These are phyloP conservation scores for Cladorrhinum samala DNA, from an alignment of 495 filamentous ascomycete genomes.

Conservation along the genomic window DNA sequence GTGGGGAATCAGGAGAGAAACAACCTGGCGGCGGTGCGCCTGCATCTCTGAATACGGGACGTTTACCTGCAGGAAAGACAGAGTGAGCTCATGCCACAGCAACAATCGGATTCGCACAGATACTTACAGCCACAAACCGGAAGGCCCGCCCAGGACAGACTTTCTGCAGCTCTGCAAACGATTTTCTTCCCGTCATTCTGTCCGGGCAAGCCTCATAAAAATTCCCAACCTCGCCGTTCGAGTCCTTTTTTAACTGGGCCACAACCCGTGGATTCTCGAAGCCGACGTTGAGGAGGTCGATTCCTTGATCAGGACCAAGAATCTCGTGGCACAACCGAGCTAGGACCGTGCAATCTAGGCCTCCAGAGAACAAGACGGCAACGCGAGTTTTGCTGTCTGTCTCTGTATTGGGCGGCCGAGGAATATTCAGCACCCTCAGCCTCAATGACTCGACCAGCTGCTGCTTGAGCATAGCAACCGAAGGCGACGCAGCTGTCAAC, in stretches of 20 bases:
- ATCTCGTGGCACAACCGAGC: slow-evolving; percentile 79
- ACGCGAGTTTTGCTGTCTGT: slow-evolving; percentile 44
- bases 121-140: slow-evolving; percentile 65
- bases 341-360: slow-evolving; percentile 85
- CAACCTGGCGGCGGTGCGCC: slow-evolving; percentile 60
- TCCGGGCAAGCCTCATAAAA: slow-evolving; percentile 84
- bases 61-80: slow-evolving; percentile 55
- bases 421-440: slow-evolving; percentile 62
- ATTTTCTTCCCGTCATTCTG: slow-evolving; percentile 73
- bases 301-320: slow-evolving; percentile 56
- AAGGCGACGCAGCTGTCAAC: slow-evolving; percentile 44
- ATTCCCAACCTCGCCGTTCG: slow-evolving; percentile 19
- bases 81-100: background rate
- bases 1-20: slow-evolving; percentile 80
- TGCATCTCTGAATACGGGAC: slow-evolving; percentile 72
- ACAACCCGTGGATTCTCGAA: slow-evolving; percentile 87
- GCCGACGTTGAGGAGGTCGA: slow-evolving; percentile 92
- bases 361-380: slow-evolving; percentile 89
- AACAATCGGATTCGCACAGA: background rate
- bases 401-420: slow-evolving; percentile 39
- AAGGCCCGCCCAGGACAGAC: slow-evolving; percentile 70
- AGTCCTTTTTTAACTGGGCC: slow-evolving; percentile 24
- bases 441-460: slow-evolving; percentile 59
- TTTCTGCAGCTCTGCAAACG: slow-evolving; percentile 62
- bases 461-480: slow-evolving; percentile 50